Conservation (phyloP, 257 asterid species). For the Knoxia roxburghii region DNA sequence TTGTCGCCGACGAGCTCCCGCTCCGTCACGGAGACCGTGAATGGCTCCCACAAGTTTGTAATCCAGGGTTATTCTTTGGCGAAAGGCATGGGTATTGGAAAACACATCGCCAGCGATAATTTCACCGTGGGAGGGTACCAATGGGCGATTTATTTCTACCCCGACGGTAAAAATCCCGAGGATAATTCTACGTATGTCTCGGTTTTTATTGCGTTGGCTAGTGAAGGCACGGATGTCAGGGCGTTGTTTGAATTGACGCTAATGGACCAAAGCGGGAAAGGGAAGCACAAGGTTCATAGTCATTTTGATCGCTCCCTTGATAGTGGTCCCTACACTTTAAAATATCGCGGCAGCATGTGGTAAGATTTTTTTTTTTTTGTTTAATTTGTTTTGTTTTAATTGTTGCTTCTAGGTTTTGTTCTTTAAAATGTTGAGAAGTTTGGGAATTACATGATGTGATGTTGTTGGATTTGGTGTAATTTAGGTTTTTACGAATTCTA, state of each 20-base stretch:
- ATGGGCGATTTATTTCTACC: conserved; percentile 87
- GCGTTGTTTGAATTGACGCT: conserved; percentile 81
- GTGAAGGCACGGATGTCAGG: conserved; percentile 82
- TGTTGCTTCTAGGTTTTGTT: not conserved
- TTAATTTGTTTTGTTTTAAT: not conserved
- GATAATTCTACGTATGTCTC: conserved; percentile 70
- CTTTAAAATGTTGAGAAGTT: not conserved
- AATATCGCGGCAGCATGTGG: conserved; percentile 86
- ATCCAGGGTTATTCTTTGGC: conserved; percentile 79
- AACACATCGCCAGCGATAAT: conserved; percentile 74
- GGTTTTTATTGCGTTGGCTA: conserved; percentile 70
- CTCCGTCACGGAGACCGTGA: conserved; percentile 65
- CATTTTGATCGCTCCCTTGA: conserved; percentile 85
- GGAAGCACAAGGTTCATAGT: conserved; percentile 82
- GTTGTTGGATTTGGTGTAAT: not conserved
- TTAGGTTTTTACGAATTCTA: not conserved
- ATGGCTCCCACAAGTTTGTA: conserved; percentile 69
- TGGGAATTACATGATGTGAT: not conserved
- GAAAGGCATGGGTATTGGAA: conserved; percentile 81
- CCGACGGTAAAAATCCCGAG: conserved; percentile 76
- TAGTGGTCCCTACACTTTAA: conserved; percentile 79
- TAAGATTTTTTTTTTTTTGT: conserved; percentile 18
- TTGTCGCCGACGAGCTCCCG: conserved; percentile 57
- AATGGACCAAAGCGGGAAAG: conserved; percentile 88
- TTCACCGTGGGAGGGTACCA: conserved; percentile 73